Evolutionary conservation across 2,329 filamentous ascomycete species (phyloP).

Genomic region (Beauveria sp.): DNA sequence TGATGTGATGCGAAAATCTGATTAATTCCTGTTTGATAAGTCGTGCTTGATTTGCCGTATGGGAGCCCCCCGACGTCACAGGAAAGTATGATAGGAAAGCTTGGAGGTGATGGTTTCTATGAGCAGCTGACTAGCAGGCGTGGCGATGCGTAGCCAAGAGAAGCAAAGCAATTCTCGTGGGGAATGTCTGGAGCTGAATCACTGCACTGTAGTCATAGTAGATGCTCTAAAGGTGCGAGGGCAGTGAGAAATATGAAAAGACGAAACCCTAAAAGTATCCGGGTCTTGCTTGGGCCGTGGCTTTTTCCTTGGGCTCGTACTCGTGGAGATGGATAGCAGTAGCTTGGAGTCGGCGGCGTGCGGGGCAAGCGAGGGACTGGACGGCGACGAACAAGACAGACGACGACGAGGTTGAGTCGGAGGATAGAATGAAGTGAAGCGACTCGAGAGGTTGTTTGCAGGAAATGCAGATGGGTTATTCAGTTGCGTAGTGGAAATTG

Average conservation of each 20-base stretch:
- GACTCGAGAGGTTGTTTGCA: neutral
- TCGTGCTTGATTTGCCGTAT: neutral
- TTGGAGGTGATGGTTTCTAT: neutral
- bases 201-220: no score
- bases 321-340: neutral
- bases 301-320: neutral
- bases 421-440: neutral
- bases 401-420: neutral
- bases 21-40: neutral
- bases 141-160: neutral
- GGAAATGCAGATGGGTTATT: neutral
- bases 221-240: neutral
- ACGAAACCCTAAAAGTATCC: no score
- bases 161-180: neutral
- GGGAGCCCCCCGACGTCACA: neutral
- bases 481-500: neutral
- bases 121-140: neutral
- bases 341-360: neutral
- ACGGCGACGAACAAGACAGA: neutral
- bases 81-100: neutral
- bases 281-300: neutral
- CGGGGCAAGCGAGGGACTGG: conserved; percentile 4
- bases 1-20: neutral
- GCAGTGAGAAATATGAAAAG: no score
- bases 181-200: neutral